A percentile compares a stretch with the other conserved stretches of the same genome.
These are phyloP conservation scores for Parsonsia alboflavescens DNA, from an alignment of 257 asterid species.

Conservation along the genomic window DNA sequence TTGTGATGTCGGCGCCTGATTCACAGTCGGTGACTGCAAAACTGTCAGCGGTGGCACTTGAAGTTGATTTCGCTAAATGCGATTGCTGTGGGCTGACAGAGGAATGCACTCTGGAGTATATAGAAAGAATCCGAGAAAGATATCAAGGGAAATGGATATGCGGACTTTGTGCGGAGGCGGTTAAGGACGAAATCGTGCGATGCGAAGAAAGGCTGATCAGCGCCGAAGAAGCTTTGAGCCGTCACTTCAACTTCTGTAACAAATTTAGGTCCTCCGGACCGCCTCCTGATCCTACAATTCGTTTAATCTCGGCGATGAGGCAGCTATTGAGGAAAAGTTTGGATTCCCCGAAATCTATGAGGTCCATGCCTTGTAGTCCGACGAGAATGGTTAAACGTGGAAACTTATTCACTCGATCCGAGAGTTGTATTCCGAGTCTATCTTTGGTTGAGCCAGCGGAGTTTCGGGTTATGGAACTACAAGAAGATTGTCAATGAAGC, in stretches of 20 bases:
- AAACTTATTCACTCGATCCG: slow-evolving; percentile 45
- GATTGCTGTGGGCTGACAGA: slow-evolving; percentile 89
- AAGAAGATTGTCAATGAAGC: slow-evolving; percentile 28
- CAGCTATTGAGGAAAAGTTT: slow-evolving; percentile 53
- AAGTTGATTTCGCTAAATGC: slow-evolving; percentile 67
- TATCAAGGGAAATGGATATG: slow-evolving; percentile 94
- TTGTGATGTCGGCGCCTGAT: slow-evolving; percentile 37
- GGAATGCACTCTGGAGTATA: slow-evolving; percentile 76
- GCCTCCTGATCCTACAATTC: slow-evolving; percentile 51
- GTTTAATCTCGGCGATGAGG: slow-evolving; percentile 57
- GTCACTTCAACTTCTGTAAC: slow-evolving; percentile 59
- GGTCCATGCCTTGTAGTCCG: slow-evolving; percentile 78
- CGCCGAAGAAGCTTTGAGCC: slow-evolving; percentile 70
- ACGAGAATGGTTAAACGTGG: slow-evolving; percentile 21
- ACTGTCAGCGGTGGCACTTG: slow-evolving; percentile 20
- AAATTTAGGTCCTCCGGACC: slow-evolving; percentile 58
- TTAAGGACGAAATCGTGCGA: slow-evolving; percentile 62
- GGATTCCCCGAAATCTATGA: slow-evolving; percentile 42
- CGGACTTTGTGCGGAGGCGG: slow-evolving; percentile 93
- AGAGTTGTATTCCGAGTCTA: slow-evolving; percentile 60
- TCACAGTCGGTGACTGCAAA: slow-evolving; percentile 21
- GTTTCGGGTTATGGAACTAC: slow-evolving; percentile 33
- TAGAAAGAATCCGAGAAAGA: slow-evolving; percentile 52
- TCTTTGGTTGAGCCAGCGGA: slow-evolving; percentile 37
- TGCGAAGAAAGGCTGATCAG: slow-evolving; percentile 49